These are phyloP conservation scores for Atkinsonella texensis DNA, from an alignment of 2,329 filamentous ascomycete species.

Conservation along the genomic window DNA sequence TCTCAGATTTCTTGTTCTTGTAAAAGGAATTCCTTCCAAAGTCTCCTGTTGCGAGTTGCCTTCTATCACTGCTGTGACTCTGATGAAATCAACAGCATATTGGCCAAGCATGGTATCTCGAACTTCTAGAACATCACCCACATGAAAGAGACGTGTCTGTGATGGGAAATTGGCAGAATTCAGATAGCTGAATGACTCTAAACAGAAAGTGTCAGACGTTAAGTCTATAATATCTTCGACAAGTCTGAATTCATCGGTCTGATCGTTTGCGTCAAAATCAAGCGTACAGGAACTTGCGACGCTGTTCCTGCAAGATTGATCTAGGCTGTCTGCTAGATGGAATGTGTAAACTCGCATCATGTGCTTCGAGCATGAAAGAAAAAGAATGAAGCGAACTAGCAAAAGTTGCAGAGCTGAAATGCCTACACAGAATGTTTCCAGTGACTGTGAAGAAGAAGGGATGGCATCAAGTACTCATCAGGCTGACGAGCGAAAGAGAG, in stretches of 20 bases:
- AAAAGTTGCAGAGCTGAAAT: neutral
- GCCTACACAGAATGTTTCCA: neutral
- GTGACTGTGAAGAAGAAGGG: neutral
- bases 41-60: slow-evolving; percentile 11
- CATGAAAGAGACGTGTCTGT: slow-evolving; percentile 6
- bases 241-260: neutral
- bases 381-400: neutral
- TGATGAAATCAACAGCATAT: slow-evolving; percentile 23
- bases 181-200: neutral
- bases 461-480: neutral
- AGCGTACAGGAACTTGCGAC: slow-evolving; percentile 14
- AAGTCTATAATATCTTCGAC: neutral
- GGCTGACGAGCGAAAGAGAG: neutral
- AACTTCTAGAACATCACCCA: slow-evolving; percentile 19
- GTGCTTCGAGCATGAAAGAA: neutral
- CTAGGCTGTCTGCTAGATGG: neutral
- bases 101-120: slow-evolving; percentile 10
- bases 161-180: neutral
- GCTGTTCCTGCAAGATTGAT: neutral
- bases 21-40: slow-evolving; percentile 27
- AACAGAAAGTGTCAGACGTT: neutral
- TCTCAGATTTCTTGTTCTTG: slow-evolving; percentile 21
- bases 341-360: neutral
- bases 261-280: slow-evolving; percentile 1
- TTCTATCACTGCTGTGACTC: slow-evolving; percentile 30